Base-by-base conservation (phyloP, 2,329 filamentous ascomycete species). In the Alternaria sp. region DNA sequence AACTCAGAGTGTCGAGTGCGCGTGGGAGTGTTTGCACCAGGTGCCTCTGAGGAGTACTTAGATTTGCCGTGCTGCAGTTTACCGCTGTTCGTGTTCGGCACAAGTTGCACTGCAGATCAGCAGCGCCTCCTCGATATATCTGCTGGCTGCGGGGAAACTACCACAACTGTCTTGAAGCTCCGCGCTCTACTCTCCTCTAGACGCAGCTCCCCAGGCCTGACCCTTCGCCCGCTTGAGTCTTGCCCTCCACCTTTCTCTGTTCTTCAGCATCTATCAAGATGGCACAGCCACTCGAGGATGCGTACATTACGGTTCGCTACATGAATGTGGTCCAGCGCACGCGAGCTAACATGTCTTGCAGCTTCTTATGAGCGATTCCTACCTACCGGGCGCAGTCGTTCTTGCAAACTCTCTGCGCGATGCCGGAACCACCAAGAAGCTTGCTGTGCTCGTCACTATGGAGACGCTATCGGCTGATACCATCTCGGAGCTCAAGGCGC, bases 331-430 rank as follows among this genome's bases (percentile, higher is more conserved):
- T 54, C 66, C 60, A 65, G 54, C n/a, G 48, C 63, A 70, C 61
- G 56, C 70, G 65, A 72, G 62, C 69, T 71, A 55, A 73, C 70
- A 55, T 47, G 65, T 53, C 53, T 51, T 56, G 73, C 80, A 97
- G 94, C 91, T 99, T 79, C 88, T 98, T 57, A 84, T 96, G 82
- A 97, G 88, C 82, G 94, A 99, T 81, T 87, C 87, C 64, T 99
- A 99, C 80, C 87, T 99, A 51, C 94, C 95, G 78, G 94, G 95
- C 78, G 94, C 94, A 61, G 88, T 95, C 70, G 94, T 99, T 47
- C 88, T 99, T 65, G 94, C 93, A 63, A 94, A 98, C 82, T 98
- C 95, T 34, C 84, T 99, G 58, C 91, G 92, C 80, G 95, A 99
- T 89, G 90, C 89, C 71, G 92, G 92, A 58, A 92, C 94, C 38